Conservation (phyloP, 495 filamentous ascomycete species). For the Penicillium roqueforti region DNA sequence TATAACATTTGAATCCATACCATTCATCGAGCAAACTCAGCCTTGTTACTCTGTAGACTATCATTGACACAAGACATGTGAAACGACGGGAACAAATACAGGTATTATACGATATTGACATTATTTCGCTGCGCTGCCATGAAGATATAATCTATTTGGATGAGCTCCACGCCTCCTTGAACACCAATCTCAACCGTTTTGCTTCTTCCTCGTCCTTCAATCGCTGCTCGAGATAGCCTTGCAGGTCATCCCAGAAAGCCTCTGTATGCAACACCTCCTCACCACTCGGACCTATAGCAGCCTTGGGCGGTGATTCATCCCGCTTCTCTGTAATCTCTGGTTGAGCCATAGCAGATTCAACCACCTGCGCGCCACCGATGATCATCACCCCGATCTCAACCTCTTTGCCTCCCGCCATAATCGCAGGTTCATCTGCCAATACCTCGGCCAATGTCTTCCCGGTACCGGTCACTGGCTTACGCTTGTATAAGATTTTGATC, state of each 20-base stretch:
- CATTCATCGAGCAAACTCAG: background rate
- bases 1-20: slow-evolving; percentile 12
- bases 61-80: background rate
- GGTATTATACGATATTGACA: slow-evolving; percentile 2
- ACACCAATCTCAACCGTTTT: slow-evolving; percentile 58
- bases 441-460: slow-evolving; percentile 52
- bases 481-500: slow-evolving; percentile 76
- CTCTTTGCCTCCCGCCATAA: slow-evolving; percentile 37
- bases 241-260: slow-evolving; percentile 85
- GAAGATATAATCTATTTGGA: background rate
- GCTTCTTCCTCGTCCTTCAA: slow-evolving; percentile 67
- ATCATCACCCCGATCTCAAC: slow-evolving; percentile 84
- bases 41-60: background rate
- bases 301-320: slow-evolving; percentile 33
- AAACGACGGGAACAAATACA: background rate
- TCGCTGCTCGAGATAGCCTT: slow-evolving; percentile 72
- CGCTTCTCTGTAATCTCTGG: slow-evolving; percentile 30
- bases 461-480: slow-evolving; percentile 71
- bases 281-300: slow-evolving; percentile 54
- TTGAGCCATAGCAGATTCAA: slow-evolving; percentile 24
- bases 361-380: slow-evolving; percentile 55
- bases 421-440: slow-evolving; percentile 38
- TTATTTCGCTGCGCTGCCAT: background rate
- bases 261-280: slow-evolving; percentile 59
- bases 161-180: slow-evolving; percentile 63